phyloP scores from a whole-genome alignment of 805 yeast species.

The Kazachstania kunashirensis region DNA sequence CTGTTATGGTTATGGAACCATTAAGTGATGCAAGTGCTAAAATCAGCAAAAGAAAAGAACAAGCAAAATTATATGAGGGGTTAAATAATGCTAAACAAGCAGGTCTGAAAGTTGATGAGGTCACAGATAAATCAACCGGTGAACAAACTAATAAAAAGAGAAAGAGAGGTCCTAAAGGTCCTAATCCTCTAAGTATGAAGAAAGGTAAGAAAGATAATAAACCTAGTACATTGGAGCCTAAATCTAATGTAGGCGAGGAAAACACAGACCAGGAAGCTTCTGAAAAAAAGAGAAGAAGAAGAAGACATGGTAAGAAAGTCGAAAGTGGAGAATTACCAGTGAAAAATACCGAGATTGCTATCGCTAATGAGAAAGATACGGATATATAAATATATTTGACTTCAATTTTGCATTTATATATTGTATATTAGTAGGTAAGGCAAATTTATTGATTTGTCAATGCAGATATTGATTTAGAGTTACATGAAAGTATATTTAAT shows the following conservation, averaged over 20 bases:
- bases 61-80: slow-evolving; percentile 63
- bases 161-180: slow-evolving; percentile 60
- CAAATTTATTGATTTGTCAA: too few relatives aligned
- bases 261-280: too few relatives aligned
- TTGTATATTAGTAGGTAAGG: too few relatives aligned
- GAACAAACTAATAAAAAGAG: slow-evolving; percentile 44
- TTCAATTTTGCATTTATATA: too few relatives aligned
- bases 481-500: too few relatives aligned
- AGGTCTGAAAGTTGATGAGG: slow-evolving; percentile 32
- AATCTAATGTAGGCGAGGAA: too few relatives aligned
- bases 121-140: slow-evolving; percentile 9
- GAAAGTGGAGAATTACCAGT: too few relatives aligned
- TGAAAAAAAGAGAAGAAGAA: slow-evolving; percentile 12
- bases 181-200: slow-evolving; percentile 85
- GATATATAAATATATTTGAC: too few relatives aligned
- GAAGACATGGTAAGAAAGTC: slow-evolving; percentile 21
- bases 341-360: too few relatives aligned
- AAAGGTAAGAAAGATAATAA: slow-evolving; percentile 35
- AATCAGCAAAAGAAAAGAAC: slow-evolving; percentile 45
- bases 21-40: slow-evolving; percentile 59
- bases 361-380: too few relatives aligned
- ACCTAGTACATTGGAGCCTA: too few relatives aligned
- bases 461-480: too few relatives aligned
- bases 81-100: slow-evolving; percentile 54
- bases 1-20: slow-evolving; percentile 96